Evolutionary conservation across 2,329 filamentous ascomycete species (phyloP).

Genomic region (Hypoxylon sp.): DNA sequence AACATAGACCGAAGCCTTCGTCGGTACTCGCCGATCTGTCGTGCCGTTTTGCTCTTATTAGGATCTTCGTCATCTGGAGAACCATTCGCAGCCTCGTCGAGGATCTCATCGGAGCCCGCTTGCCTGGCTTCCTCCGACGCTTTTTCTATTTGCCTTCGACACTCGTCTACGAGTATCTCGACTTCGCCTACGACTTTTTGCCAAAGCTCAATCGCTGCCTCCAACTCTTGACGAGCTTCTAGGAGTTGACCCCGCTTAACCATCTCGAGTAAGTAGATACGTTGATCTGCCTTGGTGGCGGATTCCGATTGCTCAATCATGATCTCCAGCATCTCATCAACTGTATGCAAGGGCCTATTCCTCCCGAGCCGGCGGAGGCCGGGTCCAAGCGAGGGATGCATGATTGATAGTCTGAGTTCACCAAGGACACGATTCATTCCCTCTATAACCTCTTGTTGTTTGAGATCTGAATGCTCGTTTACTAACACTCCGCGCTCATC

Average conservation of each 20-base stretch:
- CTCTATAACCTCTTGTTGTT: slow-evolving; percentile 71
- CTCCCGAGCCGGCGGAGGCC: slow-evolving; percentile 73
- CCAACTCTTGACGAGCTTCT: slow-evolving; percentile 79
- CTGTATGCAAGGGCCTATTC: slow-evolving; percentile 80
- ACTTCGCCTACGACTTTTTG: slow-evolving; percentile 67
- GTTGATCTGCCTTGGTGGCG: slow-evolving; percentile 76
- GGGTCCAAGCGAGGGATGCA: slow-evolving; percentile 86
- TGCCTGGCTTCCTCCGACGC: slow-evolving; percentile 62
- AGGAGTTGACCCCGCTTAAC: slow-evolving; percentile 82
- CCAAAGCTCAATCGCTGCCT: slow-evolving; percentile 81
- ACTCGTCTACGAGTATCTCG: slow-evolving; percentile 71
- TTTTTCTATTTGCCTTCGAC: slow-evolving; percentile 71
- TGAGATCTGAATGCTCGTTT: slow-evolving; percentile 73
- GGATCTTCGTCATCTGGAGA: slow-evolving; percentile 51
- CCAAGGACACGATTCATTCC: slow-evolving; percentile 85
- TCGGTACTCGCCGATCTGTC: slow-evolving; percentile 70
- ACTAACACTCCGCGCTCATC: slow-evolving; percentile 74
- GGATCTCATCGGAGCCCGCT: slow-evolving; percentile 33
- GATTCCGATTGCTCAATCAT: slow-evolving; percentile 92
- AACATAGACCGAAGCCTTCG: slow-evolving; percentile 79
- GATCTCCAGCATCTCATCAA: slow-evolving; percentile 86
- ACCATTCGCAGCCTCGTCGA: slow-evolving; percentile 46
- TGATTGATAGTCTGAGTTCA: slow-evolving; percentile 82
- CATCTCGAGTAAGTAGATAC: slow-evolving; percentile 73
- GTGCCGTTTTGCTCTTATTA: slow-evolving; percentile 54